Evolutionary conservation across 176 grass and related monocot species (phyloP).

Genomic region (Ensete glaucum): DNA sequence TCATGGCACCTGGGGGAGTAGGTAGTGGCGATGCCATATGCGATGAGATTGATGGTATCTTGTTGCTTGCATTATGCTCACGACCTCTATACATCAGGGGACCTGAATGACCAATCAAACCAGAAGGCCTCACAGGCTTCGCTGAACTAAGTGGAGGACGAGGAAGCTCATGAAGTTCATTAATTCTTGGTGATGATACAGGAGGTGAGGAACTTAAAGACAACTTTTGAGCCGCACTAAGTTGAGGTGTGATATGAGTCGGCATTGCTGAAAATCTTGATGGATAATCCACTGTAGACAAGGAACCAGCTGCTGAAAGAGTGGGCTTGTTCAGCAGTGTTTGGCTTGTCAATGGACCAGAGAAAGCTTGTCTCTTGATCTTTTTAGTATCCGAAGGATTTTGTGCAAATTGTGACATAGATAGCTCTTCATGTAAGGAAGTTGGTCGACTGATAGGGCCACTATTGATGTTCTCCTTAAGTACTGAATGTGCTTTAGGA

Average conservation of each 20-base stretch:
- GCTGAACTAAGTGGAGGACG: conserved; percentile 51
- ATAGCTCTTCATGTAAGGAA: conserved; percentile 21
- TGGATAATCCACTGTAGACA: conserved; percentile 42
- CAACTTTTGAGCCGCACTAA: conserved; percentile 25
- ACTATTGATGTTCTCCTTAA: conserved; percentile 72
- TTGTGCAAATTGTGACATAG: conserved; percentile 36
- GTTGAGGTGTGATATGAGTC: conserved; percentile 35
- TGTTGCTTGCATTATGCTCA: conserved; percentile 35
- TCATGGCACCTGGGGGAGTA: conserved; percentile 55
- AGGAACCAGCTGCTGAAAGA: background rate
- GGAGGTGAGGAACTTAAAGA: conserved; percentile 41
- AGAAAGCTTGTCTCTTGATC: conserved; percentile 56
- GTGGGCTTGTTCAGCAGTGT: background rate
- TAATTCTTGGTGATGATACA: conserved; percentile 63
- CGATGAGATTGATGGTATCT: conserved; percentile 29
- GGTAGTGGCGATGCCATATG: conserved; percentile 81
- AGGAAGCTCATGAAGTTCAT: conserved; percentile 89
- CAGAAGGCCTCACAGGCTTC: conserved; percentile 33
- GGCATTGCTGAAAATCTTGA: conserved; percentile 28
- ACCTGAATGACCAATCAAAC: conserved; percentile 71
- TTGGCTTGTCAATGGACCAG: conserved; percentile 51
- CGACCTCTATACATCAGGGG: conserved; percentile 53
- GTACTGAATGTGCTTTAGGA: conserved; percentile 43
- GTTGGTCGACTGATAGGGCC: conserved; percentile 27
- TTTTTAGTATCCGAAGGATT: conserved; percentile 48